These are phyloP conservation scores for Cryptosporidium baileyi DNA, from an alignment of 169 alveolate species.

Conservation along the genomic window DNA sequence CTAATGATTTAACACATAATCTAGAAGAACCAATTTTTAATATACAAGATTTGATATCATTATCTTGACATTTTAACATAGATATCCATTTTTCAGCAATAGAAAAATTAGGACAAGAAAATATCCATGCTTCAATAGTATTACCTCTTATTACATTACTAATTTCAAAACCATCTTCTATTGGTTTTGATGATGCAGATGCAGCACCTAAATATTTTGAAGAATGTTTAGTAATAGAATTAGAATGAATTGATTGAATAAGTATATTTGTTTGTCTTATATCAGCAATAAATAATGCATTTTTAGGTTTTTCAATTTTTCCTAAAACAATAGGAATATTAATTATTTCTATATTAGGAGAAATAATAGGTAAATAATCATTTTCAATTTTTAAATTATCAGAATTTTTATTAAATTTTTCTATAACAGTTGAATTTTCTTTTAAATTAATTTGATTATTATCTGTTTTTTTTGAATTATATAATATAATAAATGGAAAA, in stretches of 20 bases:
- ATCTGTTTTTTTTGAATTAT: conserved; percentile 22
- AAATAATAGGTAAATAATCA: conserved; percentile 1
- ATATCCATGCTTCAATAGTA: conserved; percentile 53
- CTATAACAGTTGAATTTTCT: background rate
- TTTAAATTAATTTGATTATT: background rate
- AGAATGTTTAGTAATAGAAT: conserved; percentile 30
- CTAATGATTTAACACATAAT: background rate
- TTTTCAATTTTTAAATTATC: background rate
- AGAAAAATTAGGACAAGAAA: conserved; percentile 25
- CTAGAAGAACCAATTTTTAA: conserved; percentile 41
- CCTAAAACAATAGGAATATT: conserved; percentile 49
- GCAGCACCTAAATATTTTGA: conserved; percentile 47
- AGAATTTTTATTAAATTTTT: background rate
- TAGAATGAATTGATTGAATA: conserved; percentile 51
- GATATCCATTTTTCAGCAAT: conserved; percentile 63
- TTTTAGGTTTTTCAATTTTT: conserved; percentile 43
- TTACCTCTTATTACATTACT: conserved; percentile 35
- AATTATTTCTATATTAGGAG: conserved; percentile 28
- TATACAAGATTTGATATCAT: conserved; percentile 29
- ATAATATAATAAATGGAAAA: conserved; percentile 42
- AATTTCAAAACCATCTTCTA: conserved; percentile 61
- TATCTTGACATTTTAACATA: conserved; percentile 57
- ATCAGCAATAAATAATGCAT: conserved; percentile 54
- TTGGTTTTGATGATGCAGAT: background rate
- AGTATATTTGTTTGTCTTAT: conserved; percentile 35